Evolutionary conservation across 1,284 basidiomycete genomes (phyloP).

Genomic region (Malassezia globosa): DNA sequence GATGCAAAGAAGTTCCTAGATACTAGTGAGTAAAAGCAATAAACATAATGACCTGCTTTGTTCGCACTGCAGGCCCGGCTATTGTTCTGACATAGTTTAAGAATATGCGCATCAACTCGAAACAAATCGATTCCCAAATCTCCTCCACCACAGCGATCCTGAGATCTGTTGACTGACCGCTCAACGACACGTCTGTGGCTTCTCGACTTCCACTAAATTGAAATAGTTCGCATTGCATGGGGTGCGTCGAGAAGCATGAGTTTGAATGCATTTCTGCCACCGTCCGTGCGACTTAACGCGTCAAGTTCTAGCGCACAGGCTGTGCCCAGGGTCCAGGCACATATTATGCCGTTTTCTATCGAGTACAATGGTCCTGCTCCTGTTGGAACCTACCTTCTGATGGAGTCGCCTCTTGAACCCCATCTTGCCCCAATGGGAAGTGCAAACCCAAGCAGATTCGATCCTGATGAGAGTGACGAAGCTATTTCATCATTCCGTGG

Average conservation of each 20-base stretch:
- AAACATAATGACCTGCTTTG: no score
- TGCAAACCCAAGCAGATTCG: not conserved
- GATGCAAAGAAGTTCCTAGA: no score
- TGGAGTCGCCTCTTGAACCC: not conserved
- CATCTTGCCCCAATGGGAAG: not conserved
- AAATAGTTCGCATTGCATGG: no score
- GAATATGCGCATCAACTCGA: no score
- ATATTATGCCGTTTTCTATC: conserved; percentile 16
- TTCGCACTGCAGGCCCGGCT: no score
- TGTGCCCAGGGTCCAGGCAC: not conserved
- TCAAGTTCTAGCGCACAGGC: not conserved
- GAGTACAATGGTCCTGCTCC: conserved; percentile 14
- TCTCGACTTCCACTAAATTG: no score
- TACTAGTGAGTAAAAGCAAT: no score
- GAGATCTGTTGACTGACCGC: no score
- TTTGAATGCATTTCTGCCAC: not conserved
- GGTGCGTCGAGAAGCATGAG: not conserved
- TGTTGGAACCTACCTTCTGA: conserved; percentile 13
- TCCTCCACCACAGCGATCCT: no score
- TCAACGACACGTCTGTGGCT: no score
- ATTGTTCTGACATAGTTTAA: no score
- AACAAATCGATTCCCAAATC: no score
- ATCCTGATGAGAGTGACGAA: not conserved
- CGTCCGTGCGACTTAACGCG: not conserved
- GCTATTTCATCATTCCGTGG: conserved; percentile 12